phyloP scores from a whole-genome alignment of 2,329 filamentous ascomycete genomes.

The Chaetomiaceae sp. region DNA sequence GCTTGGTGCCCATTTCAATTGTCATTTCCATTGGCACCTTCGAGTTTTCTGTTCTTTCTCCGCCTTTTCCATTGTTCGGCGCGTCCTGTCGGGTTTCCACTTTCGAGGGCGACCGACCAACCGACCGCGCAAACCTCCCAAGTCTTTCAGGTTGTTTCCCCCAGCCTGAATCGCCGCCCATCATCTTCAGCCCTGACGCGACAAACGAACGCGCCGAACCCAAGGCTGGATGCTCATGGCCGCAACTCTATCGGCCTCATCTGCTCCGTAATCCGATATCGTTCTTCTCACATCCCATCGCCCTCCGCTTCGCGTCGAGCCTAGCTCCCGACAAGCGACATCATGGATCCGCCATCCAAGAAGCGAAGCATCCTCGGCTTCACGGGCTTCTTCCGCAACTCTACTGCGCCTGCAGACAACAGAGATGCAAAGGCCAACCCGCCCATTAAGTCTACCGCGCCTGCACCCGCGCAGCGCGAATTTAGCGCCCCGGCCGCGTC shows the following conservation, averaged over 20 bases:
- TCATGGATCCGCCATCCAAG: constrained; percentile 26
- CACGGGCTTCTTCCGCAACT: constrained; percentile 22
- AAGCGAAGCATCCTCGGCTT: constrained; percentile 26
- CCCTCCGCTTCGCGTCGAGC: constrained; percentile 2
- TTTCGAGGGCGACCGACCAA: constrained; percentile 9
- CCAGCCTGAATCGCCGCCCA: constrained; percentile 7
- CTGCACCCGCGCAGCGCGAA: constrained; percentile 19
- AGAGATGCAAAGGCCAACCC: constrained; percentile 11
- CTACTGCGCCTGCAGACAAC: constrained; percentile 17
- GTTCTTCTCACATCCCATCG: neutral
- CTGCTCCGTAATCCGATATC: constrained; percentile 1
- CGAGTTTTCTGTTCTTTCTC: constrained; percentile 14
- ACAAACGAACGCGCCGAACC: constrained; percentile 9
- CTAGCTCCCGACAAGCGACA: constrained; percentile 10
- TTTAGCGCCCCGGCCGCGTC: constrained; percentile 26
- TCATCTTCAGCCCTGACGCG: constrained; percentile 13
- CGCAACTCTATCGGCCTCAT: neutral
- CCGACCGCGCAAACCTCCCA: constrained; percentile 15
- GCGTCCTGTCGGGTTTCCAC: constrained; percentile 14
- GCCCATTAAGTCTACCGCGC: constrained; percentile 9
- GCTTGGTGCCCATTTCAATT: constrained; percentile 11
- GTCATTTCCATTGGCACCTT: constrained; percentile 18
- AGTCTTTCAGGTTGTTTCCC: neutral
- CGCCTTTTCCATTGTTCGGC: constrained; percentile 16
- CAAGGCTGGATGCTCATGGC: constrained; percentile 13